Percentiles rank a stretch among this genome's conserved stretches.
These are phyloP conservation scores for Hirsutella thompsonii DNA, from an alignment of 2,329 filamentous ascomycete genomes.

Conservation along the genomic window DNA sequence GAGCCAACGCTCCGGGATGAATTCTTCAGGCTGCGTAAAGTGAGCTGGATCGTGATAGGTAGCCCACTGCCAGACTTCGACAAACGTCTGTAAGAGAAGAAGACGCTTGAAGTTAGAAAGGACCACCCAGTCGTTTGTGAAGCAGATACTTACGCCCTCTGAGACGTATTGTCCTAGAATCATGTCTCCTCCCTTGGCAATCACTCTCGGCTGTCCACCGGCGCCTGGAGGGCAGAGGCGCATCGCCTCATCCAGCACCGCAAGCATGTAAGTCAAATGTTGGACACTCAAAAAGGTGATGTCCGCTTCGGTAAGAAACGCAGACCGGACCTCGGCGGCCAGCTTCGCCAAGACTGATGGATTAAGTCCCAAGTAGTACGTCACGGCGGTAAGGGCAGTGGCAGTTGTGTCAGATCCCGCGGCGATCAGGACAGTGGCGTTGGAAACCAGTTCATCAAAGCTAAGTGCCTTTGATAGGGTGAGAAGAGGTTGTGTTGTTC, in stretches of 20 bases:
- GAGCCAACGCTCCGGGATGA: constrained; percentile 25
- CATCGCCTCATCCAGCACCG: constrained; percentile 27
- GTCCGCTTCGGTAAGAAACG: constrained; percentile 21
- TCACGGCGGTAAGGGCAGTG: constrained; percentile 14
- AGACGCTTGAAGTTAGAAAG: too few species aligned
- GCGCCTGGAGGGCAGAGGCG: constrained; percentile 22
- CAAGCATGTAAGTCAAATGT: constrained; percentile 23
- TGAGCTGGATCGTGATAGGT: constrained; percentile 17
- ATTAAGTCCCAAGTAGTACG: constrained; percentile 15
- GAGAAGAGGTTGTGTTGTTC: too few species aligned
- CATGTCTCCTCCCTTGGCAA: background rate
- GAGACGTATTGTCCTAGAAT: constrained; percentile 19
- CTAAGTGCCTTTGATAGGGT: too few species aligned
- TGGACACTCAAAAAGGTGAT: constrained; percentile 21
- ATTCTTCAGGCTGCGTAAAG: constrained; percentile 18
- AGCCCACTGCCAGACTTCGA: constrained; percentile 23
- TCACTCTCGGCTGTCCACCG: too few species aligned
- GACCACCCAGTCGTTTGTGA: too few species aligned
- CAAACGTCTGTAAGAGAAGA: constrained; percentile 4
- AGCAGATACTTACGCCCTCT: constrained; percentile 5
- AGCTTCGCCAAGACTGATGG: constrained; percentile 11
- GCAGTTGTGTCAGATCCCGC: constrained; percentile 22
- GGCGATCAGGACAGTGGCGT: constrained; percentile 10
- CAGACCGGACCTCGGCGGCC: constrained; percentile 22
- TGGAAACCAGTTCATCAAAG: background rate